phyloP scores from a whole-genome alignment of 768 basidiomycete species.

The Arthromyces matolae region DNA sequence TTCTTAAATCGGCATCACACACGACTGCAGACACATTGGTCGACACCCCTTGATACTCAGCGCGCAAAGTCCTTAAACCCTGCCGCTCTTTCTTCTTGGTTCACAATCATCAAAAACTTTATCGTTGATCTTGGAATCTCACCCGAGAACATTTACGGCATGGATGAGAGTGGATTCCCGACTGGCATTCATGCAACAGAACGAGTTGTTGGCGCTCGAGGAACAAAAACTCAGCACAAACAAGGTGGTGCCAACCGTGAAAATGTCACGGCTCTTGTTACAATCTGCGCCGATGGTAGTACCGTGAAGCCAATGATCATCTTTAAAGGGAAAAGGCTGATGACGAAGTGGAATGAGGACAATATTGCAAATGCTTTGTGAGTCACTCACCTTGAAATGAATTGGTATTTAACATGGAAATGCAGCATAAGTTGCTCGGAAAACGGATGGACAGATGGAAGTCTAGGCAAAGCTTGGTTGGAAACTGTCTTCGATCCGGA shows the following conservation, averaged over 20 bases:
- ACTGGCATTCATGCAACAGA: slow-evolving; percentile 5
- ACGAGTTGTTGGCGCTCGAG: not conserved
- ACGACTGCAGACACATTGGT: not conserved
- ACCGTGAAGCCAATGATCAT: slow-evolving; percentile 30
- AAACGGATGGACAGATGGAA: slow-evolving; percentile 30
- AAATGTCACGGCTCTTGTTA: slow-evolving; percentile 33
- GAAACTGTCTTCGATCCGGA: slow-evolving; percentile 28
- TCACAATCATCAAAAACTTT: not conserved
- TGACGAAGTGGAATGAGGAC: slow-evolving; percentile 28
- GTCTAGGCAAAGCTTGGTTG: slow-evolving; percentile 23
- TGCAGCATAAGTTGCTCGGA: slow-evolving; percentile 22
- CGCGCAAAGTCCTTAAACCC: not conserved
- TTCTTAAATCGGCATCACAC: not conserved
- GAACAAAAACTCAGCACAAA: slow-evolving; percentile 4
- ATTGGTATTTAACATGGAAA: not conserved
- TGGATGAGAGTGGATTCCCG: slow-evolving; percentile 36
- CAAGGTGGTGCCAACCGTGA: slow-evolving; percentile 26
- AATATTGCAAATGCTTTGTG: slow-evolving; percentile 34
- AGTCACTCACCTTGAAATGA: slow-evolving; percentile 11
- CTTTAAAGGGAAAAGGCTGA: slow-evolving; percentile 34
- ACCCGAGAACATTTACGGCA: slow-evolving; percentile 29
- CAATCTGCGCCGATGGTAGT: slow-evolving; percentile 38
- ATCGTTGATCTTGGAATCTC: not conserved
- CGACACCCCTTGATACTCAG: not conserved
- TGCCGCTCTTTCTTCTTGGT: not conserved